Evolutionary conservation across 164 flowering plant species (phyloP).

Genomic region (Piper longum): DNA sequence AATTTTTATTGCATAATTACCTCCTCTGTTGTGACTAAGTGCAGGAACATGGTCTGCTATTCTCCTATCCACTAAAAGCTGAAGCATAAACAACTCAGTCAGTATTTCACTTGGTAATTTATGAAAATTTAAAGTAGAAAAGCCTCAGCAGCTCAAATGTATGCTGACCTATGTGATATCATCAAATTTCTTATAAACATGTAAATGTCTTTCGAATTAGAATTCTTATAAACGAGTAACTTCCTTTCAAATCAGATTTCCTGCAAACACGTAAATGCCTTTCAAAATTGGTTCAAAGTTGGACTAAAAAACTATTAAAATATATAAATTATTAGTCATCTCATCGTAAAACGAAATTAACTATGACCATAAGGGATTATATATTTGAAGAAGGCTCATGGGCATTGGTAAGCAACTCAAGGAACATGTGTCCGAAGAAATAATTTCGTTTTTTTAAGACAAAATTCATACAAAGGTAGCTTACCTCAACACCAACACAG

Average conservation of each 20-base stretch:
- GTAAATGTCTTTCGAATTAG: too few relatives aligned
- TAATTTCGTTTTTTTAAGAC: neutral
- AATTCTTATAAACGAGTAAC: too few relatives aligned
- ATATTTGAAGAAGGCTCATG: neutral
- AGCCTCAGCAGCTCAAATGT: neutral
- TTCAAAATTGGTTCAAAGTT: too few relatives aligned
- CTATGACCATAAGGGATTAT: too few relatives aligned
- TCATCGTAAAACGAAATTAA: neutral
- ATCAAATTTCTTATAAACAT: too few relatives aligned
- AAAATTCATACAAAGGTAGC: neutral
- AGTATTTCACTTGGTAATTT: neutral
- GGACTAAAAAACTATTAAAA: too few relatives aligned
- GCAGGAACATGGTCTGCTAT: constrained; percentile 24
- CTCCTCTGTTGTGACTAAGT: constrained; percentile 34
- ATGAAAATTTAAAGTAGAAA: too few relatives aligned
- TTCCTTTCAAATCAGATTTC: too few relatives aligned
- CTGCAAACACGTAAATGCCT: too few relatives aligned
- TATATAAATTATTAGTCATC: neutral
- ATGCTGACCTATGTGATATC: neutral
- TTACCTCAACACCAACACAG: constrained; percentile 62
- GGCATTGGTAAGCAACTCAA: neutral
- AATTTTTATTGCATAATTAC: constrained; percentile 12
- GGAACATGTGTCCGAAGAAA: neutral
- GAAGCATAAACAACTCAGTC: constrained; percentile 2
- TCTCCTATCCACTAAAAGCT: constrained; percentile 24